Conservation (phyloP, 495 filamentous ascomycete species). For the Podospora bellae-mahoneyi region DNA sequence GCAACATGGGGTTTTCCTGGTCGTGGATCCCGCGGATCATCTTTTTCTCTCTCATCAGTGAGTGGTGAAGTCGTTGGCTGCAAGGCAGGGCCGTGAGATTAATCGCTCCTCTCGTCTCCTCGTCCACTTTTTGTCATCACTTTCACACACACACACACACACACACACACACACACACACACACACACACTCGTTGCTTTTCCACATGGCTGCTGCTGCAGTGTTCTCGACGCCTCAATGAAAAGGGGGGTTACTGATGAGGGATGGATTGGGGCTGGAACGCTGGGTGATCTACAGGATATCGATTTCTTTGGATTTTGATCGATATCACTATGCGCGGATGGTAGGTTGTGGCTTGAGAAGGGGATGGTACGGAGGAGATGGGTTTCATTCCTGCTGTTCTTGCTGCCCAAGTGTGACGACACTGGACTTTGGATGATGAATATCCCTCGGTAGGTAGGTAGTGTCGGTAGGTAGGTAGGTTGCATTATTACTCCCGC, state of each 20-base stretch:
- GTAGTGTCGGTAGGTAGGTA: too few species aligned
- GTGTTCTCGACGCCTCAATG: too few species aligned
- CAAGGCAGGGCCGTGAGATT: too few species aligned
- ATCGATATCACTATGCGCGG: too few species aligned
- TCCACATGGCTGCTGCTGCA: not conserved
- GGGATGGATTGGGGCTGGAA: not conserved
- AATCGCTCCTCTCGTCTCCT: not conserved
- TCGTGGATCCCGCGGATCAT: not conserved
- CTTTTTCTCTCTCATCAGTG: not conserved
- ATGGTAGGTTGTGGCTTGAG: too few species aligned
- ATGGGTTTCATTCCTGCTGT: too few species aligned
- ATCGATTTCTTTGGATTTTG: too few species aligned
- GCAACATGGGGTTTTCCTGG: not conserved
- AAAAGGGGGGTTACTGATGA: not conserved
- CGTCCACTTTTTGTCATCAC: not conserved
- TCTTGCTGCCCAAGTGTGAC: too few species aligned
- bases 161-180: not conserved
- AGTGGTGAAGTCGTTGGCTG: not conserved
- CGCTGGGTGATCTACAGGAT: too few species aligned
- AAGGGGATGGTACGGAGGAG: too few species aligned
- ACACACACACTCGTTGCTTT: not conserved
- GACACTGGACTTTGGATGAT: not conserved
- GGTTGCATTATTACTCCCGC: too few species aligned
- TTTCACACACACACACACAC: not conserved
- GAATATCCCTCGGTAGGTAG: too few species aligned